Conservation (phyloP, 768 basidiomycete genomes). For the Pleurotus giganteus region DNA sequence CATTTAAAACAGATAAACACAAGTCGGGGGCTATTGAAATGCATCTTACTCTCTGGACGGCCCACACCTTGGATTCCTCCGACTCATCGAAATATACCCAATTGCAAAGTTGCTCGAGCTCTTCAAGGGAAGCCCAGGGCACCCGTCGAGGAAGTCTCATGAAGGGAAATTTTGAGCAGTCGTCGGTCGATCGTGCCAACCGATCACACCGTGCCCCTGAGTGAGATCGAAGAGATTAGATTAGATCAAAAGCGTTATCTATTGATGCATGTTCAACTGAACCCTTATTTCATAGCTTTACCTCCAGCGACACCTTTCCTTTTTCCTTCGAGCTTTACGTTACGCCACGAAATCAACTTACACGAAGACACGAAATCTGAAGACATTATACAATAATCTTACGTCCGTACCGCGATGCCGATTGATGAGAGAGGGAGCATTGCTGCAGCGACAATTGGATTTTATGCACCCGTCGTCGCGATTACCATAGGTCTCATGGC, state of each 20-base stretch:
- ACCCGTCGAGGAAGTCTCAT: constrained; percentile 81
- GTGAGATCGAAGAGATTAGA: not conserved
- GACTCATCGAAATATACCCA: constrained; percentile 73
- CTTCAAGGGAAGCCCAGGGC: constrained; percentile 68
- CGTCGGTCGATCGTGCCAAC: constrained; percentile 3
- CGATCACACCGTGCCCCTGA: not conserved
- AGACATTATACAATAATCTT: constrained; percentile 11
- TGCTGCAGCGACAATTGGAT: constrained; percentile 55
- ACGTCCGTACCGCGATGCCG: constrained; percentile 29
- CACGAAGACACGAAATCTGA: not conserved
- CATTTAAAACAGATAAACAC: constrained; percentile 12
- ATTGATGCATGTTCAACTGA: constrained; percentile 6
- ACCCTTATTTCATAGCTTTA: constrained; percentile 5
- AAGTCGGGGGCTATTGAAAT: not conserved
- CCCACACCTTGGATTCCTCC: constrained; percentile 53
- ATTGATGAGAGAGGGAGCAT: constrained; percentile 49
- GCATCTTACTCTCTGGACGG: constrained; percentile 61
- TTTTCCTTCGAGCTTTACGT: constrained; percentile 5
- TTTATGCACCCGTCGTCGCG: constrained; percentile 55
- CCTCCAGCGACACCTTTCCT: constrained; percentile 12
- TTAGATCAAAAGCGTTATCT: not conserved
- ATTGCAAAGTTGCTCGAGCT: constrained; percentile 73
- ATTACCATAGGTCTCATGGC: constrained; percentile 43
- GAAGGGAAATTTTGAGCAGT: not conserved
- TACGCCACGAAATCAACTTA: constrained; percentile 15